Evolutionary conservation across 305 asterid genomes (phyloP).

Genomic region (Solanum hybrid): DNA sequence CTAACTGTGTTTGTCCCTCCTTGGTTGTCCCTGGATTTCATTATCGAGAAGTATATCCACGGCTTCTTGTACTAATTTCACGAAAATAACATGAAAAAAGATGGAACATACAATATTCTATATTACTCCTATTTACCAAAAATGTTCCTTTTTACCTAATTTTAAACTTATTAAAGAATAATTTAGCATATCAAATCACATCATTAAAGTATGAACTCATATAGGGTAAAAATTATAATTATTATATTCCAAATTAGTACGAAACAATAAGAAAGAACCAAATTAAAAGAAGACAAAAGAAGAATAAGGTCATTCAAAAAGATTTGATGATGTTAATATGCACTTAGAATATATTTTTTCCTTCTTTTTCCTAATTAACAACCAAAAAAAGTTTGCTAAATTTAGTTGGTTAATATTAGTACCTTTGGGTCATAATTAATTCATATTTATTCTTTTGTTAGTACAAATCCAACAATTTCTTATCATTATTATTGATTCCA

Average conservation of each 20-base stretch:
- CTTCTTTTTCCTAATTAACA: neutral
- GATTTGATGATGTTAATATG: conserved; percentile 9
- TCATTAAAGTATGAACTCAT: neutral
- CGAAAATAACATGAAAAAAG: neutral
- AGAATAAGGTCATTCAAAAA: conserved; percentile 7
- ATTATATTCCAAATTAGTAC: neutral
- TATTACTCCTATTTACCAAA: neutral
- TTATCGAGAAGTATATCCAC: neutral
- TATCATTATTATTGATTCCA: conserved; percentile 4
- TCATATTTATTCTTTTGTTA: neutral
- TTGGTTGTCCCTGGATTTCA: neutral
- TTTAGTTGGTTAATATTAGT: neutral
- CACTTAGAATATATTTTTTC: neutral
- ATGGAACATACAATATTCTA: neutral
- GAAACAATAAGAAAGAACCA: neutral
- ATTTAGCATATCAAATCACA: neutral
- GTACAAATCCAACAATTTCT: neutral
- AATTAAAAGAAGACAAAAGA: neutral
- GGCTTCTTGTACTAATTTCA: neutral
- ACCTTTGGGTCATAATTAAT: neutral
- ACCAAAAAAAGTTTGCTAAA: conserved; percentile 13
- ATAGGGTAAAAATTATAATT: neutral
- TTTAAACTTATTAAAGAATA: neutral
- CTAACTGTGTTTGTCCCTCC: neutral
- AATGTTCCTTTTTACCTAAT: neutral